Evolutionary conservation across 192 early-diverging fungal species (phyloP).

Genomic region (Diversispora eburnea): DNA sequence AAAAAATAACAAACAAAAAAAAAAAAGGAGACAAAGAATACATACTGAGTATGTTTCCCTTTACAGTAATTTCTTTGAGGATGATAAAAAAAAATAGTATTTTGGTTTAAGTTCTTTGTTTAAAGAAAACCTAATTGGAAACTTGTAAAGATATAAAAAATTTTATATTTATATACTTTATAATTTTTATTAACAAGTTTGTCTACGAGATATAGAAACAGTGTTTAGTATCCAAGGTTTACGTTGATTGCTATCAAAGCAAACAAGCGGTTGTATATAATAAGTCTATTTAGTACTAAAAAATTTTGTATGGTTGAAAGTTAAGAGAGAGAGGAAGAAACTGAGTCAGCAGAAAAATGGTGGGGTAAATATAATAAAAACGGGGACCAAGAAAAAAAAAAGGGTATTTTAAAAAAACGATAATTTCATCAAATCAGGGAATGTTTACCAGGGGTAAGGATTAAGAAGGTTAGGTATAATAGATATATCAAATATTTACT

Average conservation of each 20-base stretch:
- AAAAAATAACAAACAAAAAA: background rate
- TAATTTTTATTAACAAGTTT: background rate
- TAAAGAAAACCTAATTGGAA: background rate
- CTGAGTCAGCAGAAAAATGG: background rate
- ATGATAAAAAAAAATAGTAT: background rate
- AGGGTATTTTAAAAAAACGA: background rate
- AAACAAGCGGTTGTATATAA: conserved; percentile 13
- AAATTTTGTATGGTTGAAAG: conserved; percentile 8
- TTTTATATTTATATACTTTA: background rate
- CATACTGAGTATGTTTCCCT: background rate
- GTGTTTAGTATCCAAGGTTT: background rate
- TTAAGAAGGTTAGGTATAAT: conserved; percentile 3
- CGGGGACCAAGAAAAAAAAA: background rate
- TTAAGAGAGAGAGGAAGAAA: background rate
- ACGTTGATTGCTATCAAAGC: conserved; percentile 29
- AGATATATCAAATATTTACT: background rate
- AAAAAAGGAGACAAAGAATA: background rate
- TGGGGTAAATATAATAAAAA: conserved; percentile 17
- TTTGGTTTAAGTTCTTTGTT: background rate
- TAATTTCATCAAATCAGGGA: background rate
- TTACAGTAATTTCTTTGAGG: background rate
- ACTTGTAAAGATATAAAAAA: background rate
- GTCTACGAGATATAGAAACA: background rate
- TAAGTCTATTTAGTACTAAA: conserved; percentile 17
- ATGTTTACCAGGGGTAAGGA: background rate